These are phyloP conservation scores for Pseudotsuga menziesii DNA, from an alignment of 75 land plant species.

Conservation along the genomic window DNA sequence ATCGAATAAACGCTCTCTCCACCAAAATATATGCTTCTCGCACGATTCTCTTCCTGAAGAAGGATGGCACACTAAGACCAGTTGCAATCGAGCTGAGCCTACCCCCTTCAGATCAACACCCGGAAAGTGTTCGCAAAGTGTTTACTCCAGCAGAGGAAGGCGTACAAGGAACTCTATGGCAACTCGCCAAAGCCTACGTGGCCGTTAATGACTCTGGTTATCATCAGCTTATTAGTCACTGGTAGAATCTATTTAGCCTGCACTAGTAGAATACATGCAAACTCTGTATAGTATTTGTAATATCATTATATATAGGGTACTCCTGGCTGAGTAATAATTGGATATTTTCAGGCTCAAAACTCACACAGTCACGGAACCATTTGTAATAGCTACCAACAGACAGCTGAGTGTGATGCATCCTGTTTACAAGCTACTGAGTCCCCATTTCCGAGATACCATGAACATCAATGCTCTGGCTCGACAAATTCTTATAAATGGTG, in stretches of 20 bases:
- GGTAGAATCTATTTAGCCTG: constrained; percentile 20
- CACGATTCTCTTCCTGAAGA: constrained; percentile 47
- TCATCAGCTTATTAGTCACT: constrained; percentile 74
- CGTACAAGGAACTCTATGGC: constrained; percentile 46
- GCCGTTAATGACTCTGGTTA: constrained; percentile 58
- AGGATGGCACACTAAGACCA: constrained; percentile 48
- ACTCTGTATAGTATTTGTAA: too few relatives aligned
- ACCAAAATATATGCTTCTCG: constrained; percentile 50
- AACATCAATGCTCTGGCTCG: constrained; percentile 66
- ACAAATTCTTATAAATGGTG: constrained; percentile 46
- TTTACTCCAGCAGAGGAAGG: constrained; percentile 39
- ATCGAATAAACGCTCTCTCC: constrained; percentile 17
- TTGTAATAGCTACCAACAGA: constrained; percentile 61
- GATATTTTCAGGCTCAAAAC: constrained; percentile 36
- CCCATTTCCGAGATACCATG: constrained; percentile 84
- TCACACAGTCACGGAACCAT: constrained; percentile 63
- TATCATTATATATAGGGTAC: too few relatives aligned
- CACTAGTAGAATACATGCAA: too few relatives aligned
- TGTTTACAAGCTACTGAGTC: constrained; percentile 53
- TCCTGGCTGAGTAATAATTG: too few relatives aligned
- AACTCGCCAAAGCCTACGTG: constrained; percentile 71
- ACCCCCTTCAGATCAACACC: constrained; percentile 31
- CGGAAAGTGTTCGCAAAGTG: constrained; percentile 25
- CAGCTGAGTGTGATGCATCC: constrained; percentile 76
- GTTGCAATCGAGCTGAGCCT: constrained; percentile 72